Conservation (phyloP, 306 rosid genomes). For the Cucurbita argyrosperma region DNA sequence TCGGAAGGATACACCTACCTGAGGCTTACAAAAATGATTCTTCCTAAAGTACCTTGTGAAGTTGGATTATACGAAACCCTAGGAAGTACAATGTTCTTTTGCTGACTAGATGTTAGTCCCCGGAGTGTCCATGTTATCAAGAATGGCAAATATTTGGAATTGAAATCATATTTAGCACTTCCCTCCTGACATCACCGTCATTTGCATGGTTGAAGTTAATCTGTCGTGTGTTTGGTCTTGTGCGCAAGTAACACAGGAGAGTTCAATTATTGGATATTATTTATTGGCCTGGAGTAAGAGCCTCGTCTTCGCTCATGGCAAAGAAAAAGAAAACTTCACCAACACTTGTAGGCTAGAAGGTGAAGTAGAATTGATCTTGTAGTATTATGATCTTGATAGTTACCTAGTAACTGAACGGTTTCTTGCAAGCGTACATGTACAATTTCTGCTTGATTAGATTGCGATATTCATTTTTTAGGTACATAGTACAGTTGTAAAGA, state of each 20-base stretch:
- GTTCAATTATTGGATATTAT: not conserved
- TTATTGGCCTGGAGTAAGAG: not conserved
- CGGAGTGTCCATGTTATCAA: not conserved
- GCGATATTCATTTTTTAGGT: not conserved
- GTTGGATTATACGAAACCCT: not conserved
- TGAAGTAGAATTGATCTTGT: not conserved
- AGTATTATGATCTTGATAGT: not conserved
- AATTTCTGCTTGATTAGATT: not conserved
- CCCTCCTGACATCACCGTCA: not conserved
- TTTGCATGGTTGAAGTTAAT: not conserved
- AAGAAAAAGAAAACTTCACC: not conserved
- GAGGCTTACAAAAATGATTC: not conserved
- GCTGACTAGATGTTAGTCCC: not conserved
- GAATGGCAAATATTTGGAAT: not conserved
- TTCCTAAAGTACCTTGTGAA: not conserved
- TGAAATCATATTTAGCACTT: not conserved
- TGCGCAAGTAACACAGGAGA: not conserved
- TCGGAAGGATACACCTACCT: not conserved
- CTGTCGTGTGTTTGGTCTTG: not conserved
- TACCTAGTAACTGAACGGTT: not conserved
- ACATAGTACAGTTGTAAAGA: no score
- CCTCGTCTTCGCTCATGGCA: not conserved
- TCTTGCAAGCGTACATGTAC: not conserved
- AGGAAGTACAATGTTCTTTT: not conserved
- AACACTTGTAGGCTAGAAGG: not conserved